Conservation (phyloP, 129 eudicot species). For the Pseudognaphalium luteoalbum region DNA sequence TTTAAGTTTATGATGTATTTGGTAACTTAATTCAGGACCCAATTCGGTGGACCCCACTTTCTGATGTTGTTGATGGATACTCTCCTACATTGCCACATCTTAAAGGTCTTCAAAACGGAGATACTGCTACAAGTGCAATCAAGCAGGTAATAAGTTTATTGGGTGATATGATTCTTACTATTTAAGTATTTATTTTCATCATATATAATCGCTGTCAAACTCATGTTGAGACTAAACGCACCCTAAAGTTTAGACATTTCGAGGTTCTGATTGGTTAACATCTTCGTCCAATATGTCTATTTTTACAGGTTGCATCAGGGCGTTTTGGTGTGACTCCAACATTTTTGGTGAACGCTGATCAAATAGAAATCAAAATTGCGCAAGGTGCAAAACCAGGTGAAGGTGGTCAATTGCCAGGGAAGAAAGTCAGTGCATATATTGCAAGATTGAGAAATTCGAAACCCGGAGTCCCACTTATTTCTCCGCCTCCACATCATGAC, state of each 20-base stretch:
- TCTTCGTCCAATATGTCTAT: not conserved
- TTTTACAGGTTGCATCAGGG: conserved; percentile 97
- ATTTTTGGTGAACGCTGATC: conserved; percentile 95
- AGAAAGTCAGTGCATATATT: conserved; percentile 98
- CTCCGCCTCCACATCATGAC: conserved; percentile 99
- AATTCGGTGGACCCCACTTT: conserved; percentile 95
- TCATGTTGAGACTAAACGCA: not conserved
- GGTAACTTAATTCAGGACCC: conserved; percentile 67
- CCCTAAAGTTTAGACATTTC: not conserved
- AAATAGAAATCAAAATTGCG: conserved; percentile 91
- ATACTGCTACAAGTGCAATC: conserved; percentile 97
- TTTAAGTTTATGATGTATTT: conserved; percentile 30
- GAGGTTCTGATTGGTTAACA: not conserved
- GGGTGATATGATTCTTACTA: not conserved
- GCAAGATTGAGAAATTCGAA: conserved; percentile 95
- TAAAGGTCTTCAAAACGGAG: conserved; percentile 99
- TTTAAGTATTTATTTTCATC: not conserved
- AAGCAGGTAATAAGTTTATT: conserved; percentile 65
- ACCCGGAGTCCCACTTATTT: conserved; percentile 98
- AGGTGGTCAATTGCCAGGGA: conserved; percentile 99
- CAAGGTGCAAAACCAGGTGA: conserved; percentile 99
- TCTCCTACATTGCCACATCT: conserved; percentile 98
- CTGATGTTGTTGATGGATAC: conserved; percentile 99
- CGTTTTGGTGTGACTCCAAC: conserved; percentile 99
- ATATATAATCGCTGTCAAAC: not conserved